These are phyloP conservation scores for Suillus sp. DNA, from an alignment of 768 basidiomycete genomes.

Conservation along the genomic window DNA sequence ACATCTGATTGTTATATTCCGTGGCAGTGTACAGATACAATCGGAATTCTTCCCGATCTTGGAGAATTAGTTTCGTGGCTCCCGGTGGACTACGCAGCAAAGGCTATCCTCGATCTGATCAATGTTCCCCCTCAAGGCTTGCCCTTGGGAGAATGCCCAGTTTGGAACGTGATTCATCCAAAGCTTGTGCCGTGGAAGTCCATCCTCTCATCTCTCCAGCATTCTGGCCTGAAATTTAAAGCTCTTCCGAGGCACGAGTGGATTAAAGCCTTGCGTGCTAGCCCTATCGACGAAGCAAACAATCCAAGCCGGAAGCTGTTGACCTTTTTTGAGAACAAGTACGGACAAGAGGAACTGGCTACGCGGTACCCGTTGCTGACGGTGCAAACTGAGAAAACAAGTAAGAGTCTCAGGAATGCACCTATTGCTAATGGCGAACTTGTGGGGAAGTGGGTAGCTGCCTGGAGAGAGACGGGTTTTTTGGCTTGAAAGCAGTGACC, in stretches of 20 bases:
- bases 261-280: slow-evolving; percentile 25
- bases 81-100: slow-evolving; percentile 53
- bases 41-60: slow-evolving; percentile 36
- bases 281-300: slow-evolving; percentile 24
- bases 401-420: slow-evolving; percentile 21
- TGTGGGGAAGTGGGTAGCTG: slow-evolving; percentile 43
- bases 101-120: slow-evolving; percentile 49
- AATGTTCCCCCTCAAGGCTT: slow-evolving; percentile 6
- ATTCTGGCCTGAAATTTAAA: slow-evolving; percentile 37
- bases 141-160: slow-evolving; percentile 17
- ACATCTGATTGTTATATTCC: slow-evolving; percentile 23
- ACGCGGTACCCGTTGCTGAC: slow-evolving; percentile 17
- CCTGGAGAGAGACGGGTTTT: slow-evolving; percentile 46
- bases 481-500: slow-evolving; percentile 15
- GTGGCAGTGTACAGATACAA: slow-evolving; percentile 42
- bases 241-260: slow-evolving; percentile 23
- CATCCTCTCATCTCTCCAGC: slow-evolving; percentile 41
- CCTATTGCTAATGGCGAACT: slow-evolving; percentile 28
- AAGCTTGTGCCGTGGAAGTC: slow-evolving; percentile 36
- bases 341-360: slow-evolving; percentile 20
- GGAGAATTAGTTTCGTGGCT: slow-evolving; percentile 47
- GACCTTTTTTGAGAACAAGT: slow-evolving; percentile 28
- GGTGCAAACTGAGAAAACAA: slow-evolving; percentile 15
- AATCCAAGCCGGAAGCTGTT: slow-evolving; percentile 30
- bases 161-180: slow-evolving; percentile 26